These are phyloP conservation scores for Leishmania mexicana DNA, from an alignment of 208 protist genomes.

Conservation along the genomic window DNA sequence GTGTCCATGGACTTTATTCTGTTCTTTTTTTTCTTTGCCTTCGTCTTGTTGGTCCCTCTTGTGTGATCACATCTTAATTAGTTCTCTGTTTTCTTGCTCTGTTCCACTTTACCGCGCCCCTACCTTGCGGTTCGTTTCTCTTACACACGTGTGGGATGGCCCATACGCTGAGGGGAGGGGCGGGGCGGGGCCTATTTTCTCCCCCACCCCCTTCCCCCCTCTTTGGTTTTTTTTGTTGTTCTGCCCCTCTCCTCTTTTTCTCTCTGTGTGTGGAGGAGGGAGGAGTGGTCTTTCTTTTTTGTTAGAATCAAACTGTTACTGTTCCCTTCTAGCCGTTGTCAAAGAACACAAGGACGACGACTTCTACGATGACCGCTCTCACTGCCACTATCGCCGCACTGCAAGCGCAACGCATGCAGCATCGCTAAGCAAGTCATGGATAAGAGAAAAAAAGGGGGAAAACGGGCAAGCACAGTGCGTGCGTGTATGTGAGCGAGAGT, in stretches of 20 bases:
- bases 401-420: background rate
- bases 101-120: background rate
- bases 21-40: background rate
- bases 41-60: background rate
- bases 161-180: too few relatives aligned
- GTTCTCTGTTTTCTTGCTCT: background rate
- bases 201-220: background rate
- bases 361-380: background rate
- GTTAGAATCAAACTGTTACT: background rate
- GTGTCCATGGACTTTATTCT: background rate
- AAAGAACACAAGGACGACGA: background rate
- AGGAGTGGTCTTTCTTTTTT: background rate
- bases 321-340: background rate
- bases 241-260: background rate
- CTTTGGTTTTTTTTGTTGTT: background rate
- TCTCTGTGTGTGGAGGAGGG: background rate
- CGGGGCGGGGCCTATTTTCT: background rate
- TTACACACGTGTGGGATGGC: background rate
- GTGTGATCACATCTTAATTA: background rate
- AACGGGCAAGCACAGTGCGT: background rate
- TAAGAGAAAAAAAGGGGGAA: background rate
- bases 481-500: background rate
- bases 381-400: background rate
- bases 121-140: background rate
- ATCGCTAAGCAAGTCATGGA: background rate